phyloP scores from a whole-genome alignment of 345 rosid species.

The Brassica rapa region DNA sequence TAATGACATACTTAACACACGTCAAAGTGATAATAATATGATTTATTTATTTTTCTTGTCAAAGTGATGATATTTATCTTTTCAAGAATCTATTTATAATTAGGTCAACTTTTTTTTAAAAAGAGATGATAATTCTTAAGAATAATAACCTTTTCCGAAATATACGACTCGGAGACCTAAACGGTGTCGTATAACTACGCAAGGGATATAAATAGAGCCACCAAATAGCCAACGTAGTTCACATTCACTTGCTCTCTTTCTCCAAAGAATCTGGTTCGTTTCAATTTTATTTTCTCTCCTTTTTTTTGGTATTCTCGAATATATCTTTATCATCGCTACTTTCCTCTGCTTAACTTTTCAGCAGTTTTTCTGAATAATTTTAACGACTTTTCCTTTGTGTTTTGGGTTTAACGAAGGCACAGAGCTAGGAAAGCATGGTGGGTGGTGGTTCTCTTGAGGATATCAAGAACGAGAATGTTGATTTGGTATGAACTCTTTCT shows the following conservation, averaged over 20 bases:
- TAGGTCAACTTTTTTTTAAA: background rate
- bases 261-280: constrained; percentile 44
- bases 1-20: background rate
- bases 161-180: background rate
- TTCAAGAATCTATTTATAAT: background rate
- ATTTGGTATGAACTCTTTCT: constrained; percentile 31
- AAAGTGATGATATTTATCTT: background rate
- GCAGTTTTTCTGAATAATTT: background rate
- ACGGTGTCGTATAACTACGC: background rate
- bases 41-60: background rate
- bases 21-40: background rate
- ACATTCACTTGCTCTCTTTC: constrained; percentile 31
- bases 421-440: constrained; percentile 27
- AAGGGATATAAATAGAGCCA: constrained; percentile 37
- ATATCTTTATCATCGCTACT: constrained; percentile 6
- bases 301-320: constrained; percentile 2
- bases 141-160: constrained; percentile 1
- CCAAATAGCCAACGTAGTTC: constrained; percentile 28
- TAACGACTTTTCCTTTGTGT: background rate
- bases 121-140: constrained; percentile 2
- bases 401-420: constrained; percentile 10
- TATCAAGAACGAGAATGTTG: constrained; percentile 40
- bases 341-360: background rate
- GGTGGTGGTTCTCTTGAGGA: constrained; percentile 27
- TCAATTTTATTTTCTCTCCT: background rate